Evolutionary conservation across 1,284 basidiomycete species (phyloP), one percentile per base, ranked within the genome.

Genomic region (Apiotrichum mycotoxinovorans): DNA sequence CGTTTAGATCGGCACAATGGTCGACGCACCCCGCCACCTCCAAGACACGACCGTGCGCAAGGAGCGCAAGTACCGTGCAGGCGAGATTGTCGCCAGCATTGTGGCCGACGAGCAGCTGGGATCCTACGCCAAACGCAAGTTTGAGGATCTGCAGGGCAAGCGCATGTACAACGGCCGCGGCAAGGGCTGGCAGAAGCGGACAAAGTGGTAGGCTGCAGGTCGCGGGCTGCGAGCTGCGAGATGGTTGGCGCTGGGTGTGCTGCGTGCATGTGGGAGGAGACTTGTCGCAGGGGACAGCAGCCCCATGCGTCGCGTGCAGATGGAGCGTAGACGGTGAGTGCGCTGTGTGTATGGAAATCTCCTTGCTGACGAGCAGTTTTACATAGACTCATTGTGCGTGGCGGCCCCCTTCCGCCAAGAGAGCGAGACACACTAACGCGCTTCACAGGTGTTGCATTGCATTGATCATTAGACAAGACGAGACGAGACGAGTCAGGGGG

Each of bases 101-200:
- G 84, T 97, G 49, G 86, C 87, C 62, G 93, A 98, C 77, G 85
- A 88, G 2, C 87, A 89, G 72, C 84, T 90, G 20, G 86, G 85
- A 66, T 82, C 85, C 55, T 97, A 96, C 73, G 89, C 94, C 40
- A 97, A 97, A 80, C 86, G 86, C 79, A 98, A 97, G 79, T 97
- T 93, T 75, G 84, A 83, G 59, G 91, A 95, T 63, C 76, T 96
- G 57, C 89, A 93, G 76, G 72, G 75, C 27, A 83, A 83, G 58
- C 82, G 87, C 64, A 87, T 85, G 54, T 85, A 85, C 44, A 85
- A 81, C 69, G 91, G 90, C 12, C 82, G 83, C 60, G 87, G 86
- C 52, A 91, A 88, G 11, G 79, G 89, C 15, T 83, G 82, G 58
- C 83, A 83, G 62, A 89, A 85, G 78, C 83, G 84, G 61, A 82